Evolutionary conservation across 371 early-diverging fungal species (phyloP).

Genomic region (Apophysomyces elegans): DNA sequence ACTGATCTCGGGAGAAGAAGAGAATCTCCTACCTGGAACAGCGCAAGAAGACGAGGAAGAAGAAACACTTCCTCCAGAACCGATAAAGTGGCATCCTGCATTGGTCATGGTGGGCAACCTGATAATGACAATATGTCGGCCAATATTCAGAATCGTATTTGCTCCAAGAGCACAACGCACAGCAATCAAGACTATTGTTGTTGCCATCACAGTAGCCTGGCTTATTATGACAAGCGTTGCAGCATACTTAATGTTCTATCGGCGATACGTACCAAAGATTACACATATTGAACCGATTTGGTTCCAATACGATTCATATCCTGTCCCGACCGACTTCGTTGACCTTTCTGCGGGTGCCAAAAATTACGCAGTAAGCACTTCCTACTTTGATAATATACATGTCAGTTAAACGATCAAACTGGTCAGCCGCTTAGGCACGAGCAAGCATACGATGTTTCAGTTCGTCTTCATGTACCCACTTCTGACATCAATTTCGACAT

Average conservation of each 20-base stretch:
- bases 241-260: conserved; percentile 51
- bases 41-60: conserved; percentile 14
- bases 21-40: neutral
- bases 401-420: neutral
- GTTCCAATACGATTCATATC: conserved; percentile 36
- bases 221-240: conserved; percentile 47
- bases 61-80: conserved; percentile 13
- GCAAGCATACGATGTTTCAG: conserved; percentile 63
- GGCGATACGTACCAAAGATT: conserved; percentile 46
- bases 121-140: conserved; percentile 20
- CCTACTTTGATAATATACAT: neutral
- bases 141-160: conserved; percentile 33
- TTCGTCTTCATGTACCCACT: conserved; percentile 80
- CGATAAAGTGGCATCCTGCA: conserved; percentile 26
- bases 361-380: conserved; percentile 18
- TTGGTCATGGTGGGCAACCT: conserved; percentile 8
- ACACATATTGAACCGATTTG: conserved; percentile 49
- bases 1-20: conserved; percentile 7
- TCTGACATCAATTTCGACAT: conserved; percentile 78
- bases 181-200: conserved; percentile 35
- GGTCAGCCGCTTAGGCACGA: conserved; percentile 31
- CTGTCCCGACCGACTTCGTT: conserved; percentile 29
- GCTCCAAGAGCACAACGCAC: conserved; percentile 43
- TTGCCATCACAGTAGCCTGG: conserved; percentile 33
- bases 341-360: conserved; percentile 25